These are phyloP conservation scores for Phialemonium atrogriseum DNA, from an alignment of 2,329 filamentous ascomycete species.

Conservation along the genomic window DNA sequence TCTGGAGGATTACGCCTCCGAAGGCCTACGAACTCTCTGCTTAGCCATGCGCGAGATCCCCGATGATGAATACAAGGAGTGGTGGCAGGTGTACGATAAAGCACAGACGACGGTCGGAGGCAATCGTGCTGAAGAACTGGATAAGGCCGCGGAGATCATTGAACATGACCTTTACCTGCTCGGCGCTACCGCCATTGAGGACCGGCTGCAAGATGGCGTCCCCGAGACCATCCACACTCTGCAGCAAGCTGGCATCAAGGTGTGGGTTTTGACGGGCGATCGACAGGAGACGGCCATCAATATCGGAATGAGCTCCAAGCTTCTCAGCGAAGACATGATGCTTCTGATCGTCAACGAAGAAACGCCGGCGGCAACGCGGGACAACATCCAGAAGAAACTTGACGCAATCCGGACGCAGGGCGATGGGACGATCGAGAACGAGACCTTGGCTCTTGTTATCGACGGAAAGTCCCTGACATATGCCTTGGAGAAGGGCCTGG, in stretches of 20 bases:
- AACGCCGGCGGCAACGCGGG: slow-evolving; percentile 64
- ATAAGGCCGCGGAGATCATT: slow-evolving; percentile 94
- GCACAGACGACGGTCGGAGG: slow-evolving; percentile 86
- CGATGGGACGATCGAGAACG: slow-evolving; percentile 67
- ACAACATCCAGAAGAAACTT: slow-evolving; percentile 89
- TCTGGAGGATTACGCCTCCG: slow-evolving; percentile 96
- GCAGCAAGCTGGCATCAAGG: slow-evolving; percentile 94
- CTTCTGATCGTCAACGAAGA: slow-evolving; percentile 95
- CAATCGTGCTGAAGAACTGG: slow-evolving; percentile 86
- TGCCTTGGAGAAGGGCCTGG: slow-evolving; percentile 86
- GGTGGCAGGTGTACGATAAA: slow-evolving; percentile 78
- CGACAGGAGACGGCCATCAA: slow-evolving; percentile 98
- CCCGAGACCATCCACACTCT: slow-evolving; percentile 97
- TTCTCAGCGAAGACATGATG: slow-evolving; percentile 98
- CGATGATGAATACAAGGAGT: slow-evolving; percentile 81
- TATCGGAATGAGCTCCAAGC: slow-evolving; percentile 98
- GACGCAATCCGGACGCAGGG: slow-evolving; percentile 82
- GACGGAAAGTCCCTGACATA: slow-evolving; percentile 93
- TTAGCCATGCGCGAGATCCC: slow-evolving; percentile 89
- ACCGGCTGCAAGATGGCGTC: slow-evolving; percentile 92
- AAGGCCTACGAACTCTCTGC: slow-evolving; percentile 90
- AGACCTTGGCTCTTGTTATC: slow-evolving; percentile 85
- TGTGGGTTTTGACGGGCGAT: slow-evolving; percentile 97
- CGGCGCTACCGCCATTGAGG: slow-evolving; percentile 94
- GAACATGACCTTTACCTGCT: slow-evolving; percentile 87